A percentile compares a stretch with the other conserved stretches of the same genome.
Conservation (phyloP, 179 eudicot genomes). For the Carnegiea gigantea region DNA sequence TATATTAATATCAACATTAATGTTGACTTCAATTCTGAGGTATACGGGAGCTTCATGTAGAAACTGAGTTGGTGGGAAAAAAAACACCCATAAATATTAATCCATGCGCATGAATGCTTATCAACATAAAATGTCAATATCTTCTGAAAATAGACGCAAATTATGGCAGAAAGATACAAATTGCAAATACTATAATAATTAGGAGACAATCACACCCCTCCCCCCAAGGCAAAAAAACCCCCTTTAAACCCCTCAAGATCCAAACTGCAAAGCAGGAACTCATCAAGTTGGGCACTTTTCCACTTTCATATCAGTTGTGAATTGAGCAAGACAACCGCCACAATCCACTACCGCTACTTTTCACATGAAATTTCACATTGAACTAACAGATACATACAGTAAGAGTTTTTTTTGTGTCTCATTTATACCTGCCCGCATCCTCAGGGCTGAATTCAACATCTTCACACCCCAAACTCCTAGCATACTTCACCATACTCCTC, state of each 20-base stretch:
- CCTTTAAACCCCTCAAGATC: too few species aligned
- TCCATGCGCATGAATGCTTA: neutral
- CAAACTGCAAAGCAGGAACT: neutral
- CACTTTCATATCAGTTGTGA: neutral
- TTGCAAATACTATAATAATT: neutral
- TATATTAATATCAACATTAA: neutral
- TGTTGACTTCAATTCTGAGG: neutral
- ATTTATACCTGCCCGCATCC: conserved; percentile 84
- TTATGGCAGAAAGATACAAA: neutral
- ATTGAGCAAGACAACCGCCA: neutral
- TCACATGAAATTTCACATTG: conserved; percentile 18
- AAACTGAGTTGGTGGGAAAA: neutral
- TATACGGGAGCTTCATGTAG: neutral
- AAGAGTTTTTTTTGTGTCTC: neutral
- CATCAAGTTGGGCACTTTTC: neutral
- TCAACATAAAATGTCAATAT: too few species aligned
- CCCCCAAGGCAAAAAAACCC: neutral
- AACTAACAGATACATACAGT: neutral
- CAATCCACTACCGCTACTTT: neutral
- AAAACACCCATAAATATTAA: neutral
- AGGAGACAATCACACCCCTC: neutral
- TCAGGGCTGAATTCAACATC: conserved; percentile 99
- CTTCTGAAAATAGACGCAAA: too few species aligned
- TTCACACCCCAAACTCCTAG: conserved; percentile 83
- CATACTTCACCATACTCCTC: conserved; percentile 74